Evolutionary conservation across 1,139 yeast genomes (phyloP).

Genomic region (Yamadazyma friedrichii): DNA sequence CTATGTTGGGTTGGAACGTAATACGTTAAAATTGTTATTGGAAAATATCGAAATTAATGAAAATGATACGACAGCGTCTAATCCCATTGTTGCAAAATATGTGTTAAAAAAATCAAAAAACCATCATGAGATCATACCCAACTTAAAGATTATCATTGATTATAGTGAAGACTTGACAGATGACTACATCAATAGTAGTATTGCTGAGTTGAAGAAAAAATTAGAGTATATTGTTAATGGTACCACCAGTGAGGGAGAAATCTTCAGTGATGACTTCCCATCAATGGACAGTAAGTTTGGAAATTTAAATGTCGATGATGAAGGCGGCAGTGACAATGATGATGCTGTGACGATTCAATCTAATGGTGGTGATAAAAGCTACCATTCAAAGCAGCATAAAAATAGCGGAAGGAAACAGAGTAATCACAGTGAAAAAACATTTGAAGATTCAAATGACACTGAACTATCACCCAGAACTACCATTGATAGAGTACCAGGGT

Average conservation of each 20-base stretch:
- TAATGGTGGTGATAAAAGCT: neutral
- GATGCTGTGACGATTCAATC: neutral
- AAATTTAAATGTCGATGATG: neutral
- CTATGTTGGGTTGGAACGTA: slow-evolving; percentile 50
- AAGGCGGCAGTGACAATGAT: neutral
- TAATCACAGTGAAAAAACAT: neutral
- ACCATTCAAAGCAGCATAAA: too few relatives aligned
- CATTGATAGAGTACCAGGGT: slow-evolving; percentile 7
- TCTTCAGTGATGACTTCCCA: neutral
- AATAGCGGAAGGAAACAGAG: neutral
- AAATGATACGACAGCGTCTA: slow-evolving; percentile 28
- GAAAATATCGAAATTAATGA: slow-evolving; percentile 36
- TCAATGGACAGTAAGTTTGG: neutral
- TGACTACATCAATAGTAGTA: slow-evolving; percentile 37
- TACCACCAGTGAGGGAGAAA: slow-evolving; percentile 15
- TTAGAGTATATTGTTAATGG: slow-evolving; percentile 29
- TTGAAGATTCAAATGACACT: slow-evolving; percentile 2
- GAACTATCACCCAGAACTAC: slow-evolving; percentile 12
- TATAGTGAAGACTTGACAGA: slow-evolving; percentile 30
- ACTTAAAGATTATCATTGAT: slow-evolving; percentile 39
- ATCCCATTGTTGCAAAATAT: slow-evolving; percentile 46
- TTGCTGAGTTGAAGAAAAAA: slow-evolving; percentile 29
- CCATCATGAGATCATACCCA: slow-evolving; percentile 29
- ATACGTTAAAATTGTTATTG: slow-evolving; percentile 44
- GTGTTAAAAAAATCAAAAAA: slow-evolving; percentile 32